A percentile compares a stretch with the other conserved stretches of the same genome.
These are phyloP conservation scores for Trichosporon asahii DNA, from an alignment of 1,284 basidiomycete species.

Conservation along the genomic window DNA sequence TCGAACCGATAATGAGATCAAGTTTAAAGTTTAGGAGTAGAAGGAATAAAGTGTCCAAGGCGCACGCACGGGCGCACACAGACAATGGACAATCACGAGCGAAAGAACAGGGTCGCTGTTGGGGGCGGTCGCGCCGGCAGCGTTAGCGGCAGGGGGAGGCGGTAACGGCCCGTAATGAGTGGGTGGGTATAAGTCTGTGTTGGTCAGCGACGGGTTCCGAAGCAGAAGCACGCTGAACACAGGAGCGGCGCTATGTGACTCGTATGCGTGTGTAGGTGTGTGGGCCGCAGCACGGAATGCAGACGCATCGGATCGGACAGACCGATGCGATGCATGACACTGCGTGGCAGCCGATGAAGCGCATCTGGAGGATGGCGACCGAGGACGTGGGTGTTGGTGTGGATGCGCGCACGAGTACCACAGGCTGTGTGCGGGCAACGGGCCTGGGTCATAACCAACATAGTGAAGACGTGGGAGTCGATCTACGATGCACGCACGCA, in stretches of 20 bases:
- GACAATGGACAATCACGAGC: slow-evolving; percentile 1
- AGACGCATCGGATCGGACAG: neutral
- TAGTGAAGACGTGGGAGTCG: neutral
- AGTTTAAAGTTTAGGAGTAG: slow-evolving; percentile 3
- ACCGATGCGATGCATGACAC: neutral
- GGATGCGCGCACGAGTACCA: neutral
- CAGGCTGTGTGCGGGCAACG: neutral
- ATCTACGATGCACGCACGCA: neutral
- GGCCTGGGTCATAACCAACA: neutral
- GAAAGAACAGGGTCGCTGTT: neutral
- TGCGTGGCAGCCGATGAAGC: neutral
- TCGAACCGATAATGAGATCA: slow-evolving; percentile 2
- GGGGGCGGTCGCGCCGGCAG: neutral
- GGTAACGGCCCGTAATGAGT: neutral
- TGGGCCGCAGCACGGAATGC: neutral
- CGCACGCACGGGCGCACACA: slow-evolving; percentile 4
- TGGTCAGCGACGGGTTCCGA: neutral
- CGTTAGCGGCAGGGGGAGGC: neutral
- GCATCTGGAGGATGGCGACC: neutral
- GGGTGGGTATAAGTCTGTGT: neutral
- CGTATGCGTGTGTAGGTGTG: neutral
- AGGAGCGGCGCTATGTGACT: neutral
- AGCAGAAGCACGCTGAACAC: slow-evolving; percentile 1
- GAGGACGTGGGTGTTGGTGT: neutral
- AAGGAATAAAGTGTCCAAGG: neutral